Evolutionary conservation across 1,284 basidiomycete species (phyloP).

Genomic region (Peniophora sp.): DNA sequence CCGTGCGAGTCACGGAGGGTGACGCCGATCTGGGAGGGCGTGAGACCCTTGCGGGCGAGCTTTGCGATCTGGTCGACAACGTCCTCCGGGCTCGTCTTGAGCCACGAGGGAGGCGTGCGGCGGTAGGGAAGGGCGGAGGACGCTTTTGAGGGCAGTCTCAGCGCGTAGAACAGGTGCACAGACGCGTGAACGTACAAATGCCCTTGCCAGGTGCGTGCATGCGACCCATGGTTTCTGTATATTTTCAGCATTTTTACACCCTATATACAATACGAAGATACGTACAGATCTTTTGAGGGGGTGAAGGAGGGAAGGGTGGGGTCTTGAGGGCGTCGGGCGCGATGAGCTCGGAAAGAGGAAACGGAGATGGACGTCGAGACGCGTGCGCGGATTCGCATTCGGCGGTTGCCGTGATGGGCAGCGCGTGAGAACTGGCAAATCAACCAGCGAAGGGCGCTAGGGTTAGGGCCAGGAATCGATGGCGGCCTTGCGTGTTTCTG

Average conservation of each 20-base stretch:
- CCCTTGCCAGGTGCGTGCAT: constrained; percentile 99
- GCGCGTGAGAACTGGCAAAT: not conserved
- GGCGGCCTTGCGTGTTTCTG: too few relatives aligned
- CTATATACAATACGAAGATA: not conserved
- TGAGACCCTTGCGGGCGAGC: constrained; percentile 95
- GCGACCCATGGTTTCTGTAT: constrained; percentile 68
- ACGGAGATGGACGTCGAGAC: constrained; percentile 14
- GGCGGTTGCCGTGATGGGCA: not conserved
- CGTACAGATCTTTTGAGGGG: constrained; percentile 30
- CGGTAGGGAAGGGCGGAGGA: constrained; percentile 97
- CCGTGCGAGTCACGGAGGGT: constrained; percentile 97
- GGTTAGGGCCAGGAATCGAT: not conserved
- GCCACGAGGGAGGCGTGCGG: constrained; percentile 90
- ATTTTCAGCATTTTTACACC: not conserved
- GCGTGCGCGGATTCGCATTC: constrained; percentile 52
- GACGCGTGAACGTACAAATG: constrained; percentile 75
- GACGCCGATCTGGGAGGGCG: constrained; percentile 97
- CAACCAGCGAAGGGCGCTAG: not conserved
- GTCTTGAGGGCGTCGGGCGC: constrained; percentile 26
- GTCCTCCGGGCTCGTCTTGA: constrained; percentile 94
- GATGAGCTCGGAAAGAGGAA: constrained; percentile 9
- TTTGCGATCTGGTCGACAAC: constrained; percentile 96
- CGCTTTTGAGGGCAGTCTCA: constrained; percentile 33
- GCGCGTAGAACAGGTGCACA: not conserved
- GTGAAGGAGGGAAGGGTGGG: constrained; percentile 27